These are phyloP conservation scores for Fusarium goolgardi DNA, from an alignment of 2,329 filamentous ascomycete genomes.

Conservation along the genomic window DNA sequence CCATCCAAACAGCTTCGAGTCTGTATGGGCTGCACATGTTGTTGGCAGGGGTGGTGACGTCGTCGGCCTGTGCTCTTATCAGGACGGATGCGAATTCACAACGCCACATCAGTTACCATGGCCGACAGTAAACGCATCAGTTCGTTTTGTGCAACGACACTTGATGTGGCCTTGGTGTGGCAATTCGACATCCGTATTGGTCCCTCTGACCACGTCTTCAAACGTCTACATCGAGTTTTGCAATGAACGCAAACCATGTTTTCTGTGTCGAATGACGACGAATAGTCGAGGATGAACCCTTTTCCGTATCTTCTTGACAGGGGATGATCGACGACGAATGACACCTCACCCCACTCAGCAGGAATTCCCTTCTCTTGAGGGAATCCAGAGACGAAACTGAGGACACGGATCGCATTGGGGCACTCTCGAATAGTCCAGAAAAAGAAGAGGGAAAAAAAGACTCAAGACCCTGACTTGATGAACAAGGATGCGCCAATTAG, in stretches of 20 bases:
- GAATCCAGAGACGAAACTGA: conserved; percentile 27
- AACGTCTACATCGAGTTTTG: conserved; percentile 4
- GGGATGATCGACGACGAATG: conserved; percentile 41
- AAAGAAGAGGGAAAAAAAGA: conserved; percentile 32
- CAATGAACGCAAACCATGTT: conserved; percentile 20
- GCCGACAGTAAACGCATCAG: conserved; percentile 17
- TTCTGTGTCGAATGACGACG: conserved; percentile 23
- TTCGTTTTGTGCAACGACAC: conserved; percentile 14
- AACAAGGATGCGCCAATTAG: conserved; percentile 38
- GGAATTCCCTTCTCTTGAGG: conserved; percentile 26
- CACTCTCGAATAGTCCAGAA: conserved; percentile 25
- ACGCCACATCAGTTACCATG: conserved; percentile 33
- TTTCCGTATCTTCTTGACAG: conserved; percentile 30
- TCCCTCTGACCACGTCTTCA: background rate
- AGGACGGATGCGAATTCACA: conserved; percentile 30
- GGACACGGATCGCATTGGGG: conserved; percentile 6
- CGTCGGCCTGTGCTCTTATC: conserved; percentile 30
- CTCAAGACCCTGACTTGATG: conserved; percentile 33
- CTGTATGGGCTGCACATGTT: conserved; percentile 24
- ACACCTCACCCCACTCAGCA: conserved; percentile 27
- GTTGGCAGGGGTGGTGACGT: conserved; percentile 35
- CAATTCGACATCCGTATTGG: conserved; percentile 5
- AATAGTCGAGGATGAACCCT: conserved; percentile 20
- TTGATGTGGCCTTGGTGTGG: conserved; percentile 5
- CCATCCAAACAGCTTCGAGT: conserved; percentile 22